Conservation (phyloP, 225 moss, liverwort and hornwort species). For the Polytrichum commune region DNA sequence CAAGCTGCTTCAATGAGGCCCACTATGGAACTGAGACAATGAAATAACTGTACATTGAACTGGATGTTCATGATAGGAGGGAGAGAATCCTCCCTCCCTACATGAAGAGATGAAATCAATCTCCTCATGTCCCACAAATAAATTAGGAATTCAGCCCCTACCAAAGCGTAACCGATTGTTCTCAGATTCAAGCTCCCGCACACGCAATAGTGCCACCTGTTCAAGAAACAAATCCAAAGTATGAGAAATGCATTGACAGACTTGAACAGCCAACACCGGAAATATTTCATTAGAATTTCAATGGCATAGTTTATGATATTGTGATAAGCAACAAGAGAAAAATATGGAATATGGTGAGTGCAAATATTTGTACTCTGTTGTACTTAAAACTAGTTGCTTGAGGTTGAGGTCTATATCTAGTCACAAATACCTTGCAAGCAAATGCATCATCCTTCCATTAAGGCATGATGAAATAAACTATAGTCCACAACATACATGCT, state of each 20-base stretch:
- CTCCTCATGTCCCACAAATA: neutral
- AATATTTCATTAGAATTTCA: neutral
- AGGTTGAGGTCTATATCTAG: too few relatives aligned
- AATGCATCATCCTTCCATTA: too few relatives aligned
- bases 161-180: slow-evolving; percentile 42
- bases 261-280: neutral
- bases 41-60: slow-evolving; percentile 26
- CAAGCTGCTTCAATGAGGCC: too few relatives aligned
- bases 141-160: slow-evolving; percentile 19
- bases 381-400: neutral
- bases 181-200: slow-evolving; percentile 48
- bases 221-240: neutral
- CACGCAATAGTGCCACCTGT: slow-evolving; percentile 45
- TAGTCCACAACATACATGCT: too few relatives aligned
- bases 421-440: too few relatives aligned
- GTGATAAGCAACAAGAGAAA: neutral
- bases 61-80: slow-evolving; percentile 9
- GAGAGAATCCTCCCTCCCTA: slow-evolving; percentile 1
- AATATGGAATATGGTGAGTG: too few relatives aligned
- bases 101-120: slow-evolving; percentile 3
- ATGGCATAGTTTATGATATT: neutral
- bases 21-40: slow-evolving; percentile 2
- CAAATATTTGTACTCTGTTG: neutral
- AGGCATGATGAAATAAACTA: too few relatives aligned
- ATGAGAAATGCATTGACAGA: neutral